These are phyloP conservation scores for Rostrohypoxylon terebratum DNA, from an alignment of 495 filamentous ascomycete species.

Conservation along the genomic window DNA sequence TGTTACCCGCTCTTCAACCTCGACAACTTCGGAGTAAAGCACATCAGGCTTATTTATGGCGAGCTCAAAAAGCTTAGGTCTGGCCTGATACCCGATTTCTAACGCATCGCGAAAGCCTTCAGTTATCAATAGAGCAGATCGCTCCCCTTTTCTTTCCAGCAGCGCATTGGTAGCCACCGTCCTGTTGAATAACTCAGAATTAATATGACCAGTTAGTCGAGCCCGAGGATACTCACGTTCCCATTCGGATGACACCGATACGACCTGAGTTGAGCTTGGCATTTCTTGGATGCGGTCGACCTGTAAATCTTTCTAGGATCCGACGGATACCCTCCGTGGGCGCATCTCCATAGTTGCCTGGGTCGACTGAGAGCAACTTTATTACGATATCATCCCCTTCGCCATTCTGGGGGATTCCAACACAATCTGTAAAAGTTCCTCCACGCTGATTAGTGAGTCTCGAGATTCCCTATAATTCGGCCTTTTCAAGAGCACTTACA, in stretches of 20 bases:
- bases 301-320: constrained; percentile 65
- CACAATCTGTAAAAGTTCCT: constrained; percentile 75
- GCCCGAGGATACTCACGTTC: constrained; percentile 19
- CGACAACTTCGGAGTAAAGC: constrained; percentile 78
- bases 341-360: constrained; percentile 86
- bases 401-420: constrained; percentile 60
- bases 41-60: constrained; percentile 82
- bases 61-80: constrained; percentile 85
- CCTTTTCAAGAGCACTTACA: constrained; percentile 14
- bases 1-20: constrained; percentile 85
- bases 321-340: constrained; percentile 91
- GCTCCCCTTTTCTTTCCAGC: constrained; percentile 92
- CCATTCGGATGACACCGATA: constrained; percentile 35
- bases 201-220: not conserved
- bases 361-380: constrained; percentile 88
- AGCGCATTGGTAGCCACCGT: constrained; percentile 90
- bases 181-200: constrained; percentile 23
- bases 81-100: constrained; percentile 86
- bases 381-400: constrained; percentile 68
- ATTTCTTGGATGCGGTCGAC: constrained; percentile 69
- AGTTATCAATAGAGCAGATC: constrained; percentile 88
- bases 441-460: constrained; percentile 55
- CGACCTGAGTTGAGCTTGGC: constrained; percentile 29
- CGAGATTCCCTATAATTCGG: not conserved
- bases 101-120: constrained; percentile 71